These are phyloP conservation scores for Durusdinium trenchii DNA, from an alignment of 73 alveolate species.

Conservation along the genomic window DNA sequence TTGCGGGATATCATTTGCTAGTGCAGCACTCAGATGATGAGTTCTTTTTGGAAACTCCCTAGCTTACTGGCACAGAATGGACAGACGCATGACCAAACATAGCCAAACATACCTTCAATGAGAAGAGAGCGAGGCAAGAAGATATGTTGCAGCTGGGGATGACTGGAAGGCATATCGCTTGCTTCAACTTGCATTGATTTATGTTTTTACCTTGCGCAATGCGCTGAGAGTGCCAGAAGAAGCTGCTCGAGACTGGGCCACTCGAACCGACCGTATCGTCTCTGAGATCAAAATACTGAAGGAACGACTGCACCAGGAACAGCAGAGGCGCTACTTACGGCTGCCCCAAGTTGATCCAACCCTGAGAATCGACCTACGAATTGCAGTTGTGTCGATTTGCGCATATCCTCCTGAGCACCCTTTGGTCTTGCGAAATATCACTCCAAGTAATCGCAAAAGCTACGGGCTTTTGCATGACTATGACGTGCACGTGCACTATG, in stretches of 20 bases:
- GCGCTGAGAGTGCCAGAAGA: slow-evolving; percentile 78
- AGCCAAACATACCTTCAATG: not conserved
- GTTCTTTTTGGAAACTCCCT: not conserved
- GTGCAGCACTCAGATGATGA: slow-evolving; percentile 8
- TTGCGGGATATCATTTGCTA: slow-evolving; percentile 74
- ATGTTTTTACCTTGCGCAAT: slow-evolving; percentile 87
- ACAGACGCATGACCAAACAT: not conserved
- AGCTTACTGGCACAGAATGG: not conserved
- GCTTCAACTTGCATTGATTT: slow-evolving; percentile 85
- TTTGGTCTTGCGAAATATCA: slow-evolving; percentile 65
- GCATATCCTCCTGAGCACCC: slow-evolving; percentile 82
- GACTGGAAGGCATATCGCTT: slow-evolving; percentile 93
- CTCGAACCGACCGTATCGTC: slow-evolving; percentile 89
- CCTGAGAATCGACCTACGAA: slow-evolving; percentile 43
- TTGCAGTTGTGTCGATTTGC: slow-evolving; percentile 78
- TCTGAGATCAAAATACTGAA: slow-evolving; percentile 59
- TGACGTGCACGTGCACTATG: slow-evolving; percentile 89
- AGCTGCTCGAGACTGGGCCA: slow-evolving; percentile 95
- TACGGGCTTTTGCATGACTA: slow-evolving; percentile 62
- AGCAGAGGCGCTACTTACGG: slow-evolving; percentile 71
- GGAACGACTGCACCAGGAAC: slow-evolving; percentile 62
- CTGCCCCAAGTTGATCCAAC: slow-evolving; percentile 59
- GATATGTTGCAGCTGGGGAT: slow-evolving; percentile 80
- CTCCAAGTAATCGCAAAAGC: slow-evolving; percentile 65
- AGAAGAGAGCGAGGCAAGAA: not conserved